Evolutionary conservation across 192 early-diverging fungal species (phyloP).

Genomic region (Coemansia sp.): DNA sequence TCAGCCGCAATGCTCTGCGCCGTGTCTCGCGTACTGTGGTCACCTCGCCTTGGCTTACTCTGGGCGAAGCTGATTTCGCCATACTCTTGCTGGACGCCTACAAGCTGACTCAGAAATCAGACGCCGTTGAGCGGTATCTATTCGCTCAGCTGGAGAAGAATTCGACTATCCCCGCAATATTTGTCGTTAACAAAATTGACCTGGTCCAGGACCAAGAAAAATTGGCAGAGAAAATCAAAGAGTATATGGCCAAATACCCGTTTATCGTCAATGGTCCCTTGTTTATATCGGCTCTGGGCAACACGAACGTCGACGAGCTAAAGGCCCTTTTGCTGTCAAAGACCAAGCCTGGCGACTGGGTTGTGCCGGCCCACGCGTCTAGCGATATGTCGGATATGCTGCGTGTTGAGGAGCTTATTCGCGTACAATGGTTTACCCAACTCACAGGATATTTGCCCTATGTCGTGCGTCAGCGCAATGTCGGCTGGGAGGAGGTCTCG

Average conservation of each 20-base stretch:
- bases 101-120: constrained; percentile 38
- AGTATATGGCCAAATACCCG: constrained; percentile 18
- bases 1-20: constrained; percentile 32
- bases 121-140: constrained; percentile 32
- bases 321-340: constrained; percentile 12
- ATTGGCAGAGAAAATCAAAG: constrained; percentile 12
- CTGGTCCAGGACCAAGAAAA: constrained; percentile 23
- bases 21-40: constrained; percentile 36
- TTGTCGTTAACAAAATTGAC: constrained; percentile 50
- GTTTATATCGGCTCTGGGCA: constrained; percentile 41
- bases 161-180: constrained; percentile 19
- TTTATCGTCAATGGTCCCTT: constrained; percentile 27
- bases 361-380: constrained; percentile 24
- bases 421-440: constrained; percentile 44
- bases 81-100: constrained; percentile 43
- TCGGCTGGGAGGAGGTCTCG: constrained; percentile 31
- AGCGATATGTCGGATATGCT: constrained; percentile 44
- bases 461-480: constrained; percentile 35
- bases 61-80: constrained; percentile 27
- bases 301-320: constrained; percentile 40
- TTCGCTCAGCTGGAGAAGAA: constrained; percentile 19
- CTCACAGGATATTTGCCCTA: constrained; percentile 41
- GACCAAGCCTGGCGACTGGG: constrained; percentile 35
- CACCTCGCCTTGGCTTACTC: constrained; percentile 46
- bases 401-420: constrained; percentile 50